Base-by-base conservation (phyloP, 2,329 filamentous ascomycete genomes). In the Lomentospora prolificans region DNA sequence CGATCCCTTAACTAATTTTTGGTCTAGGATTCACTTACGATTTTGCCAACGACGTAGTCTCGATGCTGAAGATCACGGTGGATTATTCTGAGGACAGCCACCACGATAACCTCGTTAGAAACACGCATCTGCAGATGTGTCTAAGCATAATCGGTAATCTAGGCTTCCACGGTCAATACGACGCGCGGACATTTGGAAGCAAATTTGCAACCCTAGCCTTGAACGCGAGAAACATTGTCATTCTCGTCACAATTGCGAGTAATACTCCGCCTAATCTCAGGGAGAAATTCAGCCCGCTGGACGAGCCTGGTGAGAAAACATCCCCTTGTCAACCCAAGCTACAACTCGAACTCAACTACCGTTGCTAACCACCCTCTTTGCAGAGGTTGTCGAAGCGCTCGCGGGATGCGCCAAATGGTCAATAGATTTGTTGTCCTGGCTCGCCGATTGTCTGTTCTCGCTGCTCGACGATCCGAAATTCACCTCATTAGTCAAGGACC, bases 31-130 rank as follows among this genome's bases (percentile, higher is more conserved):
- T 87, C 60, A 73, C 82, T 55, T 75, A 77, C 44, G 76, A 84
- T 57, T 84, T 85, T 75, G 72, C 88, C 54, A 77, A 75, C 41
- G 84, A 88, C 60, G 73, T 90, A 10, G 83, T 89, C 54, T 77
- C 81, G 41, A 81, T 87, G 57, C 73, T 91, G 53, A 86, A 85
- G 59, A 77, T 89, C 28, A 82, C 85, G 52, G 81, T 91, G 51
- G 92, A 97, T 70, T 95, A 91, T 65, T 87, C 89, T 0, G 80
- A 88, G 51, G 89, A 95, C 58, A 74, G 81, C 1, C 79, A 82
- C 48, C 81, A 87, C 61, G 85, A 92, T 65, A 77, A 84, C 57
- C 73, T 95, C 31, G 80, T 94, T 60, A 77, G 85, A 58, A 91
- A 94, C 63, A 75, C 77, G 3, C 77, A 84, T 33, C 78, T 96